Base-by-base conservation (phyloP, 2,329 filamentous ascomycete species). In the Aspergillus pseudoterreus region DNA sequence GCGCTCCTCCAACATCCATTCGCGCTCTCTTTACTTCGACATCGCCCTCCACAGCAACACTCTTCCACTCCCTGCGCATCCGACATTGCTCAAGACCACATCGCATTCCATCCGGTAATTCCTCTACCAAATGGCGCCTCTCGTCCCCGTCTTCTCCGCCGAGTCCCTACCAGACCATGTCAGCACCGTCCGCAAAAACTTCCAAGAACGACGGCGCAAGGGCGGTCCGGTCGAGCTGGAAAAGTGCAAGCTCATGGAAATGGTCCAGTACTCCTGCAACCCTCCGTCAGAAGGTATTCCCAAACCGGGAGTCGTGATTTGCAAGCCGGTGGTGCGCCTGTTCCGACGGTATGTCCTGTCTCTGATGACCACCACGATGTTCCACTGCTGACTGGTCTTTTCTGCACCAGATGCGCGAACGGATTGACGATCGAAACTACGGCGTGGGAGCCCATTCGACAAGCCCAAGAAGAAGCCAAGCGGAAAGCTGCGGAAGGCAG, bases 241-340 rank as follows among this genome's bases (percentile, higher is more conserved):
- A 49, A 70, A 80, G 45, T 86, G 83, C 65, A 68, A 76, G 51
- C 68, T 86, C 38, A 73, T 81, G 58, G 81, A 85, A 64, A 67
- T 86, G 67, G 70, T 82, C 43, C 83, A 87, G 69, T 86, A 84
- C 63, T 78, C 78, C 22, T 87, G 84, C 68, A 77, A 82, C 62
- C 69, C 82, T 9, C 71, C 76, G 8, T 67, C 72, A 33, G 70
- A 74, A 47, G 66, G 64, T 42, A 68, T 74, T 32, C 71, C 68
- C 15, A 63, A 65, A 46, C 71, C 74, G 3, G 68, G 71, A 2
- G 68, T 80, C 22, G 65, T 80, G n/a, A 65, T 65, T 4, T 85
- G 83, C 61, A 71, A 77, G 63, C 79, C 80, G n/a, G 69, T 85
- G 24, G 73, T 83, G 61, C 69, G 82, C 63, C 67, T 83, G 46